Evolutionary conservation across 805 yeast species (phyloP).

Genomic region (Zygoascus ofunaensis): DNA sequence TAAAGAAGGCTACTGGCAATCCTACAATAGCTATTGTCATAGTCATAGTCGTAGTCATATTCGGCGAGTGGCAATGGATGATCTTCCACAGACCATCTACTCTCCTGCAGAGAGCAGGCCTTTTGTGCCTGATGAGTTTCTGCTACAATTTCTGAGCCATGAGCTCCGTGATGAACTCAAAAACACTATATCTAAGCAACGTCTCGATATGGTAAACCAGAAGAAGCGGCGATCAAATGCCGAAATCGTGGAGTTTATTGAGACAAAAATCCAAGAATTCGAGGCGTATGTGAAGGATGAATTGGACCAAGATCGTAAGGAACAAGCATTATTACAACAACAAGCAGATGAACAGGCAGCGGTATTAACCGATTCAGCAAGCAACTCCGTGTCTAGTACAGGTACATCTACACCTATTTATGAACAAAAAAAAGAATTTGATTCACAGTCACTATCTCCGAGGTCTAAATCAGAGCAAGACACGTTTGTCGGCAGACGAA

Average conservation of each 20-base stretch:
- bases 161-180: conserved; percentile 9
- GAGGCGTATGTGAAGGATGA: conserved; percentile 9
- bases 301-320: conserved; percentile 3
- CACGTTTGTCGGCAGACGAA: no score
- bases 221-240: conserved; percentile 11
- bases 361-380: not conserved
- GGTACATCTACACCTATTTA: not conserved
- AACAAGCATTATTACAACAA: no score
- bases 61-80: no score
- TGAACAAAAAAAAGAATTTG: no score
- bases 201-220: conserved; percentile 5
- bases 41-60: no score
- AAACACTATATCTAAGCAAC: conserved; percentile 6
- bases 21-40: no score
- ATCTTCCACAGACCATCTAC: conserved; percentile 13
- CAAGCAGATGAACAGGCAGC: no score
- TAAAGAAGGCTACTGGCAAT: no score
- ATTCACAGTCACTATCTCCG: no score
- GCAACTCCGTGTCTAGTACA: not conserved
- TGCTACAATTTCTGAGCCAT: conserved; percentile 12
- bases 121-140: conserved; percentile 12
- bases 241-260: conserved; percentile 12
- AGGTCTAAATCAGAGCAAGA: no score
- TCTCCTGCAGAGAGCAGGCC: conserved; percentile 10
- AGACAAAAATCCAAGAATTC: conserved; percentile 10